phyloP scores from a whole-genome alignment of 805 yeast genomes.

The Candida piceae region DNA sequence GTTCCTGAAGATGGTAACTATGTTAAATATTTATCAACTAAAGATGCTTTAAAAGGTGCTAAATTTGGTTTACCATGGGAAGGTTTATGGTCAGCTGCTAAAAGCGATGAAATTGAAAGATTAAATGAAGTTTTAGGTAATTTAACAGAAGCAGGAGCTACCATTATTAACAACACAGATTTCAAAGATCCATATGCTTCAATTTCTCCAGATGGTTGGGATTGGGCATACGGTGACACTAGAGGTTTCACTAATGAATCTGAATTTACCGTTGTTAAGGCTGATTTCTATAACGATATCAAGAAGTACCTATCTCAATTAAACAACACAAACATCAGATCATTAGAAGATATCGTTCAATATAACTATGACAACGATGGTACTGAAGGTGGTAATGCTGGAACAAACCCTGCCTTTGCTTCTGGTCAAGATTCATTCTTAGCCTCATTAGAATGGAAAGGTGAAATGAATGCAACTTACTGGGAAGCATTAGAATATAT shows the following conservation, averaged over 20 bases:
- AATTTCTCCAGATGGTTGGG: conserved; percentile 27
- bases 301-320: conserved; percentile 20
- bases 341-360: conserved; percentile 24
- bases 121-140: conserved; percentile 15
- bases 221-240: conserved; percentile 25
- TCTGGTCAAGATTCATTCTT: conserved; percentile 28
- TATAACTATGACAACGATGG: conserved; percentile 22
- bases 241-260: conserved; percentile 21
- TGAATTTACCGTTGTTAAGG: conserved; percentile 28
- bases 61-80: conserved; percentile 29
- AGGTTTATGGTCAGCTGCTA: conserved; percentile 21
- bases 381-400: conserved; percentile 24
- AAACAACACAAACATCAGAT: conserved; percentile 21
- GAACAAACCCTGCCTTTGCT: conserved; percentile 22
- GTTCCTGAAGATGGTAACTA: conserved; percentile 27
- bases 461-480: conserved; percentile 25
- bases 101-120: conserved; percentile 13
- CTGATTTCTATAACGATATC: conserved; percentile 27
- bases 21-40: conserved; percentile 19
- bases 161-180: conserved; percentile 25
- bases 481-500: conserved; percentile 27
- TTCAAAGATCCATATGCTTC: conserved; percentile 22
- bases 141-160: conserved; percentile 26
- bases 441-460: conserved; percentile 24
- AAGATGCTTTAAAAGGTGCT: conserved; percentile 26